phyloP scores from a whole-genome alignment of 345 rosid genomes.

The Mallotus nudiflorus region DNA sequence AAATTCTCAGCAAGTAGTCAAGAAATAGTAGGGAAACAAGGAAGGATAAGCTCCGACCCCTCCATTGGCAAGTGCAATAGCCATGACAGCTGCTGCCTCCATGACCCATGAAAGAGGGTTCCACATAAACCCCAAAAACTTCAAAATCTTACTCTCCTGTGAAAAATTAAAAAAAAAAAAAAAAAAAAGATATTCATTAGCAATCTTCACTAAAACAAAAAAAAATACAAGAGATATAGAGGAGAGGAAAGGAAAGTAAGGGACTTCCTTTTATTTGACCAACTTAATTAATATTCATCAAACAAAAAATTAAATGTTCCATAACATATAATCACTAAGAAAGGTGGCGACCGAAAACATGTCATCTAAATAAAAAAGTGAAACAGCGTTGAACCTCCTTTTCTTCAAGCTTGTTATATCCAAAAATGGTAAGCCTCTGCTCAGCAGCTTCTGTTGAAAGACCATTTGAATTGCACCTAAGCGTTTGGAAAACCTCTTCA shows the following conservation, averaged over 20 bases:
- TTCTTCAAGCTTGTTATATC: slow-evolving; percentile 67
- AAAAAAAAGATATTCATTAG: not conserved
- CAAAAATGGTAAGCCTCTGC: slow-evolving; percentile 57
- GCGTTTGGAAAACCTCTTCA: slow-evolving; percentile 63
- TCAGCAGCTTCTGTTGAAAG: slow-evolving; percentile 59
- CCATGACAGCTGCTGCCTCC: slow-evolving; percentile 82
- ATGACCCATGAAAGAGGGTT: slow-evolving; percentile 77
- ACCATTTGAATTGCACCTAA: slow-evolving; percentile 55
- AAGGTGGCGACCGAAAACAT: not conserved
- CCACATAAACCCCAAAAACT: slow-evolving; percentile 73
- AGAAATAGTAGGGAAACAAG: not conserved
- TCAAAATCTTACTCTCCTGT: slow-evolving; percentile 62
- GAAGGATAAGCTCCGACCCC: slow-evolving; percentile 42
- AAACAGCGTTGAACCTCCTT: slow-evolving; percentile 38
- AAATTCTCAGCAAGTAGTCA: not conserved
- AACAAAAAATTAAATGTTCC: not conserved
- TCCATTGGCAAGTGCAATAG: slow-evolving; percentile 71
- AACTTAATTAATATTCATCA: not conserved
- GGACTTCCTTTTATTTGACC: not conserved
- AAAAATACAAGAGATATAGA: too few relatives aligned
- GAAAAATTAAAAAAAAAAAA: slow-evolving; percentile 18
- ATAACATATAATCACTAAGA: not conserved
- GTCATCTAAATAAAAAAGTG: not conserved
- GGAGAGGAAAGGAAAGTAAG: not conserved
- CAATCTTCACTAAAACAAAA: not conserved